Evolutionary conservation across 306 rosid species (phyloP), one percentile per base, ranked within the genome.

Genomic region (Corylus avellana): DNA sequence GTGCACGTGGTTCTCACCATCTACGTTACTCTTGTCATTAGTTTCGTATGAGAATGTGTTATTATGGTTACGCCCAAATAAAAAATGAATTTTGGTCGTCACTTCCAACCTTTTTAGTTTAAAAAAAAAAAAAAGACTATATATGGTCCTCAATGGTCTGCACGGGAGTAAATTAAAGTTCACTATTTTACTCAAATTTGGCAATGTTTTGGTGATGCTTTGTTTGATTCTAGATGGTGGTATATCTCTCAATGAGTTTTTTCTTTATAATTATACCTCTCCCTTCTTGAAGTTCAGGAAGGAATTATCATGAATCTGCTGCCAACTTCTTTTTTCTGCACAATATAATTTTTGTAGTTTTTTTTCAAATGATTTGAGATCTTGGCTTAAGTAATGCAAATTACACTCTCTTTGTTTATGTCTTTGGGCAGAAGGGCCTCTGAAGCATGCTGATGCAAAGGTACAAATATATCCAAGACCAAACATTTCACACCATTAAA

Each of bases 401-500:
- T 57, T 75, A 3, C 44, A 39, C 14, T 46, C 2, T 22, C 12
- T 77, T 48, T 68, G 48, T 8, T 48, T 64, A 64, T 44, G 14
- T 17, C 29, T 70, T 73, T 47, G 75, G 35, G 35, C 77, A 86
- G 84, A 84, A 57, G 66, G 81, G 53, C 39, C 17, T 25, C 42
- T 75, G 75, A 84, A 35, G 69, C 61, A 75, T 25, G 85, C 68
- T 50, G 50, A 79, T 27, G 87, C 77, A 84, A 1, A 1, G 82
- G 86, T 74, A 49, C 50, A 46, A 49, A 35, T 35, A 48, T 37
- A 58, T 10, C 35, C 56, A 59, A 12, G 3, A 25, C 73, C 22
- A 72, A 32, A 32, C 2, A 32, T 2, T 32, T 32, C 35, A 32
- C 35, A 32, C 35, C 35, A 32, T 32, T 42, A 42, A 50, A 2